phyloP scores from a whole-genome alignment of 352 stramenopile species.

The Phytophthora colocasiae region DNA sequence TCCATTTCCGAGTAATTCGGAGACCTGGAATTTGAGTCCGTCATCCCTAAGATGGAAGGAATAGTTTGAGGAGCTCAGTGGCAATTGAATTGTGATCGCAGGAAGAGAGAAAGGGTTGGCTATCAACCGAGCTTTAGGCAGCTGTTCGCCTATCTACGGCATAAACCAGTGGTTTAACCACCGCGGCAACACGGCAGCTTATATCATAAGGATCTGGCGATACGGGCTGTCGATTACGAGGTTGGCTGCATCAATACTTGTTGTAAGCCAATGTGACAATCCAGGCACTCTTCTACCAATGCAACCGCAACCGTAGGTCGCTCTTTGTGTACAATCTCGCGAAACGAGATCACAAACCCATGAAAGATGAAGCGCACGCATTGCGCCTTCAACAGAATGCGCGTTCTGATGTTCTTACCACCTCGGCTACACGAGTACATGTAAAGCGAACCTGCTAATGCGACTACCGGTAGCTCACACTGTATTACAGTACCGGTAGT shows the following conservation, averaged over 20 bases:
- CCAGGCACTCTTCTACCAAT: slow-evolving; percentile 20
- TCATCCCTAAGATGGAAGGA: not conserved
- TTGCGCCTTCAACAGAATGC: not conserved
- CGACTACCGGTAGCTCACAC: too few relatives aligned
- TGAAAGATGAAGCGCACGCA: not conserved
- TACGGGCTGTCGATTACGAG: slow-evolving; percentile 1
- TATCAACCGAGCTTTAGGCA: slow-evolving; percentile 24
- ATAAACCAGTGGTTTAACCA: too few relatives aligned
- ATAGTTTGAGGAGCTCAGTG: slow-evolving; percentile 3
- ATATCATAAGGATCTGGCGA: slow-evolving; percentile 27
- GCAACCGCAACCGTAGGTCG: not conserved
- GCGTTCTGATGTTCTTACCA: too few relatives aligned
- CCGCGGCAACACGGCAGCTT: not conserved
- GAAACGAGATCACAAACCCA: slow-evolving; percentile 5
- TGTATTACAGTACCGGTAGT: too few relatives aligned
- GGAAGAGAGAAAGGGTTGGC: slow-evolving; percentile 28
- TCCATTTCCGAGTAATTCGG: slow-evolving; percentile 6
- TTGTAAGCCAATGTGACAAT: slow-evolving; percentile 13
- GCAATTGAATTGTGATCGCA: slow-evolving; percentile 27
- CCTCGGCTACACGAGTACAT: too few relatives aligned
- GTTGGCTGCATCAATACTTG: not conserved
- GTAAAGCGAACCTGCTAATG: too few relatives aligned
- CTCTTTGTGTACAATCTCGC: slow-evolving; percentile 10
- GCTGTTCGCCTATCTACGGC: slow-evolving; percentile 28
- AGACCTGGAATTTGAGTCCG: slow-evolving; percentile 1